Percentiles rank a stretch among this genome's conserved stretches.
Evolutionary conservation across 2,329 filamentous ascomycete genomes (phyloP).

Genomic region (Hymenoscyphus fraxineus): DNA sequence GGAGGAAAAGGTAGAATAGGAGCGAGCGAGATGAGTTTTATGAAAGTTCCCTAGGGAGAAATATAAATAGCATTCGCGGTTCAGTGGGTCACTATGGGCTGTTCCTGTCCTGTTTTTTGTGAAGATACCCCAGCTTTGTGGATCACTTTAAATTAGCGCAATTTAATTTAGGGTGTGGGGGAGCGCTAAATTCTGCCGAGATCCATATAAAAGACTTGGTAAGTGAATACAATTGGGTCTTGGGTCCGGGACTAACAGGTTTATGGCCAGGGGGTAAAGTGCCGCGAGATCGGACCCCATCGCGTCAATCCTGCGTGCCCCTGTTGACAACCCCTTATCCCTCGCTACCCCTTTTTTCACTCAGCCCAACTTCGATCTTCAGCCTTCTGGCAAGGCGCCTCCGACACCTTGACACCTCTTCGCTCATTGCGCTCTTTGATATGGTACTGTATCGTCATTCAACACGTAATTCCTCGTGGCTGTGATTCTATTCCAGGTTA

Average conservation of each 20-base stretch:
- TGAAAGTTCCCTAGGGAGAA: neutral
- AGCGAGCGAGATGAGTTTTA: conserved; percentile 4
- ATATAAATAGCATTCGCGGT: neutral
- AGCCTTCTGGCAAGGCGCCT: neutral
- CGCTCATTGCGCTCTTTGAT: neutral
- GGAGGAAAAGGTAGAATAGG: neutral
- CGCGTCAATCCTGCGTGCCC: neutral
- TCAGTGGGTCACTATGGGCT: neutral
- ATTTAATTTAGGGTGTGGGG: neutral
- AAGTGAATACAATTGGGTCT: neutral
- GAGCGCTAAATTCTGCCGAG: neutral
- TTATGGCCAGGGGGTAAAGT: neutral
- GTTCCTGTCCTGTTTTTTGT: neutral
- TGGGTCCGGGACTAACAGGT: neutral
- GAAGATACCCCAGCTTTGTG: neutral
- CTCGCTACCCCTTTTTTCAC: neutral
- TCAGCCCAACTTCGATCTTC: neutral
- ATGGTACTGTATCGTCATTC: too few relatives aligned
- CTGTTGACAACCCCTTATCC: neutral
- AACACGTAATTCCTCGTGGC: neutral
- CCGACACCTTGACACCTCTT: neutral
- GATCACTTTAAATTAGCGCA: neutral
- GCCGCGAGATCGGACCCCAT: conserved; percentile 1
- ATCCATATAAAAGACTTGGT: neutral
- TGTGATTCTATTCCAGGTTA: neutral